Evolutionary conservation across 495 filamentous ascomycete genomes (phyloP), one percentile per base, ranked within the genome.

Genomic region (Penicillium alfredii): DNA sequence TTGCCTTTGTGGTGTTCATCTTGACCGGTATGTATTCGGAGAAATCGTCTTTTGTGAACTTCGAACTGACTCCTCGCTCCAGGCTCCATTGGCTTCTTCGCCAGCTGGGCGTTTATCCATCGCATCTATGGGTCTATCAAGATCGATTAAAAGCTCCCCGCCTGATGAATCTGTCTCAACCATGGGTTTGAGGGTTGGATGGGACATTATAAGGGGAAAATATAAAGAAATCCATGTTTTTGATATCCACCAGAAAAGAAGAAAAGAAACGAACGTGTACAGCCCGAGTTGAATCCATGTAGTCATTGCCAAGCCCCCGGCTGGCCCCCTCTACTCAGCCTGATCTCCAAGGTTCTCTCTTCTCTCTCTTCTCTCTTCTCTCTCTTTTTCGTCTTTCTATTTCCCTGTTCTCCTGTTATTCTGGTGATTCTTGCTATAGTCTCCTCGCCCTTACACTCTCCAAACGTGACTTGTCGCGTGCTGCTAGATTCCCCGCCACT

Each of bases 51-150:
- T 28, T 22, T 27, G 6, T n/a, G n/a, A 25, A 24, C 7, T 35
- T 31, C 9, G 41, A 16, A 49, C 53, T 49, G 40, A 63, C 36
- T 20, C 24, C 22, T 14, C 20, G 6, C 9, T 20, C 4, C 33
- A 94, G 89, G 89, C 7, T 83, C 90, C 0, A 96, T 98, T 56
- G 92, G 92, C 33, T 96, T 89, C 73, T 89, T 96, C 45, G 78
- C 90, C 9, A 87, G 84, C 55, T 96, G 88, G 88, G 69, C 82
- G 45, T 98, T 98, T 53, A 82, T 94, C 33, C 76, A 85, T 40
- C 87, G 84, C 59, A 97, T 98, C 29, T 98, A 98, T 58, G 68
- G 78, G 11, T 94, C 88, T 10, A 94, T 98, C 66, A 98, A 97
- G 68, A 83, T 98, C 39, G 92, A 98, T 45, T 94, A 72, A 69